Percentiles rank a stretch among this genome's conserved stretches.
Evolutionary conservation across 31 red algal genomes (phyloP).

Genomic region (Endocladia muricata): DNA sequence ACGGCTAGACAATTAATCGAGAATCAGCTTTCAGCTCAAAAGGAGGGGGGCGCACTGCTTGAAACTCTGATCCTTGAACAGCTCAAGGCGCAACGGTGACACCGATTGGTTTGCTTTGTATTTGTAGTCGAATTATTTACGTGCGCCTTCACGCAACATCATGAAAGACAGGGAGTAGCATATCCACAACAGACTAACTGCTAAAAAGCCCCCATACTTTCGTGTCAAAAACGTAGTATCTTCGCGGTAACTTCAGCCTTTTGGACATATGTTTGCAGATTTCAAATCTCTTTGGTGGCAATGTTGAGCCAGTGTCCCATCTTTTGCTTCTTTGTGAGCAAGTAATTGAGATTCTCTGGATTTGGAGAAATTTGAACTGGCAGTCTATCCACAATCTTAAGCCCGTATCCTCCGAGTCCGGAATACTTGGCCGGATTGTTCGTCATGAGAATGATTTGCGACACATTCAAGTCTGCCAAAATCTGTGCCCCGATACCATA

Average conservation of each 20-base stretch:
- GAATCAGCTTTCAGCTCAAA: neutral
- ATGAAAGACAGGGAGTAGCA: no score
- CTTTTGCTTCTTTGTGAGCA: slow-evolving; percentile 88
- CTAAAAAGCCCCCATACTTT: no score
- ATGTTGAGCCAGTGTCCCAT: slow-evolving; percentile 89
- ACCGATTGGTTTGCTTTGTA: no score
- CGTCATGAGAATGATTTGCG: slow-evolving; percentile 91
- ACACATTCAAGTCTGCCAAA: slow-evolving; percentile 84
- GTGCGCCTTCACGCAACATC: no score
- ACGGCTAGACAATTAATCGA: neutral
- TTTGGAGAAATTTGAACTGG: slow-evolving; percentile 74
- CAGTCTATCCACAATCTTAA: slow-evolving; percentile 85
- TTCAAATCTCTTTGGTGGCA: neutral
- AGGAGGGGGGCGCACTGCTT: neutral
- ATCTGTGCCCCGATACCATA: slow-evolving; percentile 99
- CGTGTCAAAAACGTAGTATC: no score
- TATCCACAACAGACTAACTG: no score
- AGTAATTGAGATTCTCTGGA: slow-evolving; percentile 81
- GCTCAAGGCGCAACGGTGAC: no score
- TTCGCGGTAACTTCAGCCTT: no score
- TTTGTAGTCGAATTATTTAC: no score
- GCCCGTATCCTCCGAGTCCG: slow-evolving; percentile 82
- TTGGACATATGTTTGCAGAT: neutral
- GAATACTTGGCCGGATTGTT: slow-evolving; percentile 98
- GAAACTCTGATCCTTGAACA: no score